phyloP scores from a whole-genome alignment of 2,329 filamentous ascomycete genomes.

The Allantophomopsis cytisporea region DNA sequence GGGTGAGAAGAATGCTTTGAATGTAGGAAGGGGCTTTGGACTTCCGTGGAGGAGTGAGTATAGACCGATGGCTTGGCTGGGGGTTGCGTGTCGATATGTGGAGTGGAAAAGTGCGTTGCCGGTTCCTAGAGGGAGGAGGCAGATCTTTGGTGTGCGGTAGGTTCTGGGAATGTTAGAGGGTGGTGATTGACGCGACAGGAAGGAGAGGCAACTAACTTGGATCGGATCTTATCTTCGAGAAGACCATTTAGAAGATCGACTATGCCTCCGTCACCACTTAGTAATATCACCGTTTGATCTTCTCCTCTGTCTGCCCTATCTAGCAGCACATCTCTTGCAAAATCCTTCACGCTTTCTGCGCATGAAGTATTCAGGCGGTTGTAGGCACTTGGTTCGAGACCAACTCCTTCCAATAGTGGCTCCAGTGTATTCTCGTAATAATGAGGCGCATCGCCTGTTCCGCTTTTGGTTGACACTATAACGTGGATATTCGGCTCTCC shows the following conservation, averaged over 20 bases:
- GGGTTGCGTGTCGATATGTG: slow-evolving; percentile 33
- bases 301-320: slow-evolving; percentile 30
- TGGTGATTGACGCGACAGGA: neutral
- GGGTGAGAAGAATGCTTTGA: slow-evolving; percentile 45
- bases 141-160: slow-evolving; percentile 27
- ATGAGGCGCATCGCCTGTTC: slow-evolving; percentile 37
- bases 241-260: slow-evolving; percentile 70
- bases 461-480: slow-evolving; percentile 54
- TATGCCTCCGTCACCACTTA: slow-evolving; percentile 81
- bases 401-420: slow-evolving; percentile 36
- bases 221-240: slow-evolving; percentile 11
- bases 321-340: slow-evolving; percentile 37
- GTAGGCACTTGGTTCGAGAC: slow-evolving; percentile 26
- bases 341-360: slow-evolving; percentile 46
- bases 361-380: slow-evolving; percentile 48
- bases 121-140: slow-evolving; percentile 47
- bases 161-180: slow-evolving; percentile 4
- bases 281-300: slow-evolving; percentile 53
- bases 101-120: slow-evolving; percentile 54
- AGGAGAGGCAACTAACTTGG: slow-evolving; percentile 15
- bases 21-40: slow-evolving; percentile 42
- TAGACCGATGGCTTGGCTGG: slow-evolving; percentile 33
- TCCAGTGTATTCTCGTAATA: slow-evolving; percentile 42
- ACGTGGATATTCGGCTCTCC: slow-evolving; percentile 33
- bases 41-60: slow-evolving; percentile 45